phyloP scores from a whole-genome alignment of 352 stramenopile genomes.

The Phytopythium kandeliae region DNA sequence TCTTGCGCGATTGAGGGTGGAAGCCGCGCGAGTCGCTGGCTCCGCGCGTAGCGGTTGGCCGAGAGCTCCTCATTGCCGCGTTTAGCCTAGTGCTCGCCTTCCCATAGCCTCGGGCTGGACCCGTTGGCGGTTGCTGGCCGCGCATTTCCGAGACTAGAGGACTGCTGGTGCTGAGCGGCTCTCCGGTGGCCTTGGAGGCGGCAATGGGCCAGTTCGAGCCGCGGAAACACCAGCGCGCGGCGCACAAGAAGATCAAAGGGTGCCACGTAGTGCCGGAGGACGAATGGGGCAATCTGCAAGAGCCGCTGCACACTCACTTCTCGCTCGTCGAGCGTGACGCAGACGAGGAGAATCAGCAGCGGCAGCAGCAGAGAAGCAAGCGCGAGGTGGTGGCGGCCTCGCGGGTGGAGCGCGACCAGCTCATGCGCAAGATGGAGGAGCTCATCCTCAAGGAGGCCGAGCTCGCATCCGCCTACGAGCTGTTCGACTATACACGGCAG shows the following conservation, averaged over 20 bases:
- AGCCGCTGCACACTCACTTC: constrained; percentile 16
- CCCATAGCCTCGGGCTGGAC: background rate
- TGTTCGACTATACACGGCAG: constrained; percentile 49
- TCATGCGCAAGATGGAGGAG: constrained; percentile 57
- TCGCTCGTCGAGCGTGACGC: background rate
- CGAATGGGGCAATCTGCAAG: constrained; percentile 21
- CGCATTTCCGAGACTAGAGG: background rate
- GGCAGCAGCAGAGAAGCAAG: constrained; percentile 6
- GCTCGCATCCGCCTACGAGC: constrained; percentile 45
- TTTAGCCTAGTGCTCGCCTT: background rate
- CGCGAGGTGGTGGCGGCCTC: constrained; percentile 28
- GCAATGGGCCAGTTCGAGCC: constrained; percentile 3
- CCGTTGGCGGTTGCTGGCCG: background rate
- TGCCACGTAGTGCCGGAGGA: constrained; percentile 43
- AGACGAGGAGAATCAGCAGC: background rate
- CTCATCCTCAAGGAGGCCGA: constrained; percentile 61
- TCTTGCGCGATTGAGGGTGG: too few species aligned
- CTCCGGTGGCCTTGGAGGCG: background rate
- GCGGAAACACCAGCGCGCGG: background rate
- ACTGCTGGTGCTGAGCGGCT: background rate
- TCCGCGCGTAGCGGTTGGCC: too few species aligned
- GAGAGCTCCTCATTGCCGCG: background rate
- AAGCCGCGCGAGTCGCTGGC: too few species aligned
- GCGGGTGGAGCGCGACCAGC: constrained; percentile 39
- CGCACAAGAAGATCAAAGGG: constrained; percentile 32